A percentile compares a stretch with the other conserved stretches of the same genome.
Evolutionary conservation across 2,329 filamentous ascomycete genomes (phyloP).

Genomic region (Cladophialophora carrionii): DNA sequence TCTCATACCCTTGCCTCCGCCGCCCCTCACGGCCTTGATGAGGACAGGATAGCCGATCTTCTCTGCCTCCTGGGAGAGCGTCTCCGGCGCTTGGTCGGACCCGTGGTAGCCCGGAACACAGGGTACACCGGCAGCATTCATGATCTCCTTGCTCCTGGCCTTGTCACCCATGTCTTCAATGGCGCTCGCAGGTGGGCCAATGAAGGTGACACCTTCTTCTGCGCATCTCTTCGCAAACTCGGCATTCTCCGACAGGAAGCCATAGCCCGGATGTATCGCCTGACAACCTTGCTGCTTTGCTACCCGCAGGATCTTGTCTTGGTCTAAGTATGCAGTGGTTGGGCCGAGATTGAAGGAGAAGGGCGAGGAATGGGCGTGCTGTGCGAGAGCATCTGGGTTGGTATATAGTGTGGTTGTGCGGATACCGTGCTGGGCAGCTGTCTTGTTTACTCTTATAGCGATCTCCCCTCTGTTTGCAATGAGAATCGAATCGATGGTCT

Average conservation of each 20-base stretch:
- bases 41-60: slow-evolving; percentile 69
- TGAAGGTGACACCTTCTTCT: slow-evolving; percentile 88
- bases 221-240: slow-evolving; percentile 85
- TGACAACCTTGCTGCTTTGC: slow-evolving; percentile 85
- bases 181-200: slow-evolving; percentile 81
- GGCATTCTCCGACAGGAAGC: slow-evolving; percentile 82
- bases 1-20: slow-evolving; percentile 70
- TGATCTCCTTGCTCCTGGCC: slow-evolving; percentile 91
- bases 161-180: slow-evolving; percentile 89
- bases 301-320: slow-evolving; percentile 85
- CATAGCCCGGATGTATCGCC: slow-evolving; percentile 94
- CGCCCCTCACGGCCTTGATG: slow-evolving; percentile 67
- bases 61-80: slow-evolving; percentile 70
- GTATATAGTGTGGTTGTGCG: slow-evolving; percentile 94
- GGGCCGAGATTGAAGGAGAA: slow-evolving; percentile 82
- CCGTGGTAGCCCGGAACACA: slow-evolving; percentile 98
- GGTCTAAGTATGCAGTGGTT: slow-evolving; percentile 86
- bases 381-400: slow-evolving; percentile 81
- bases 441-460: slow-evolving; percentile 86
- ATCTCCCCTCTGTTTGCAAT: slow-evolving; percentile 98
- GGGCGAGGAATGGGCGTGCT: slow-evolving; percentile 84
- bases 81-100: slow-evolving; percentile 69
- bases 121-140: slow-evolving; percentile 90
- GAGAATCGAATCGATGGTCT: slow-evolving; percentile 50
- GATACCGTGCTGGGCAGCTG: slow-evolving; percentile 85